Evolutionary conservation across 202 grass and related monocot species (phyloP), one percentile per base, ranked within the genome.

Genomic region (Zoysia matrella): DNA sequence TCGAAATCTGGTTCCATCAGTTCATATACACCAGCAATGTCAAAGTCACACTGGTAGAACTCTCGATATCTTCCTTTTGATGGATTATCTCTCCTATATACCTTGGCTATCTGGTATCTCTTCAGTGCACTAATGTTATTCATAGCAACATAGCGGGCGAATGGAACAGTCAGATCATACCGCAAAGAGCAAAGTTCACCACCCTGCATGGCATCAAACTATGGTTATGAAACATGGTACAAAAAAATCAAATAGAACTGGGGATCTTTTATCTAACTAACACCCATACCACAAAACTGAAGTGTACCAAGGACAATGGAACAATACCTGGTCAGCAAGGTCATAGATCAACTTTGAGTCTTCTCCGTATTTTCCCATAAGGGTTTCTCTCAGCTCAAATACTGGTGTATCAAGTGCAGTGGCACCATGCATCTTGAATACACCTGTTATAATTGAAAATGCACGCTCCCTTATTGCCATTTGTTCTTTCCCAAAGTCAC

Each of bases 361-460:
- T 91, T 98, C 92, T 15, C 92, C 95, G 88, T 98, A 98, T 83
- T 98, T 98, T 2, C 95, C 95, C 95, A 98, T 98, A 67, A 98
- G 90, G 42, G 95, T 98, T 83, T 98, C 95, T 88, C 92, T 95
- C 68, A 98, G 80, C 79, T 98, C 95, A 86, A 98, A 98, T 72
- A 98, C 95, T 61, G 95, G 95, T 56, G 95, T 98, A 68, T 98
- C 95, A 87, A 98, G 95, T n/a, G 90, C 77, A 78, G 89, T 89
- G 62, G 89, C 95, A 72, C 92, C 90, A 41, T 98, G 95, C 95
- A 98, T 93, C 93, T 98, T 95, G 72, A 98, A 98, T 50, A 98
- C 90, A 43, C 90, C 48, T 39, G 90, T 88, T 65, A 98, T 98
- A 78, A 90, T 98, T 69, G 95, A 83, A 85, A 98, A 98, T 42